Conservation (phyloP, 2,329 filamentous ascomycete species). For the Cadophora malorum region DNA sequence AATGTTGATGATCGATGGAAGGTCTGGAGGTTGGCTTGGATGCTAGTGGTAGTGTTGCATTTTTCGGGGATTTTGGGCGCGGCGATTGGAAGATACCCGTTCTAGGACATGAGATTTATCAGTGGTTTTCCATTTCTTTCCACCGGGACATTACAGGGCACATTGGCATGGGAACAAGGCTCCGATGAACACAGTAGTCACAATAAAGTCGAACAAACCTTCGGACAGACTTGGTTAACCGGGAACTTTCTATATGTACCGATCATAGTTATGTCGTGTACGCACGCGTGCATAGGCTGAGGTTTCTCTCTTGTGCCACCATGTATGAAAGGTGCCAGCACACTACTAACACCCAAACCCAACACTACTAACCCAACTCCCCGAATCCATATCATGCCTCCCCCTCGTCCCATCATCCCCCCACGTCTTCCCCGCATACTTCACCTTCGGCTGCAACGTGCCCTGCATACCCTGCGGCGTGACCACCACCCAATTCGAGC, state of each 20-base stretch:
- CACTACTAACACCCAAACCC: not conserved
- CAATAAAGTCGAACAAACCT: too few relatives aligned
- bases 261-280: too few relatives aligned
- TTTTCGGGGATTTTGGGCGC: not conserved
- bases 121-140: not conserved
- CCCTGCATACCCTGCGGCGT: not conserved
- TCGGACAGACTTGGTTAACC: too few relatives aligned
- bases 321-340: too few relatives aligned
- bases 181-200: too few relatives aligned
- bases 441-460: not conserved
- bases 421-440: not conserved
- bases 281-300: too few relatives aligned
- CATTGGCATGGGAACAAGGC: too few relatives aligned
- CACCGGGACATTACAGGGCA: too few relatives aligned
- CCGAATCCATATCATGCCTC: not conserved
- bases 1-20: too few relatives aligned
- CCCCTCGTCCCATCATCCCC: not conserved
- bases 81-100: constrained; percentile 27
- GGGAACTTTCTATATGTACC: too few relatives aligned
- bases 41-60: not conserved
- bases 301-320: too few relatives aligned
- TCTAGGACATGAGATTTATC: constrained; percentile 22
- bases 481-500: not conserved
- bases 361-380: not conserved
- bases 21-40: not conserved